phyloP scores from a whole-genome alignment of 2,329 filamentous ascomycete species.

The Aureobasidium leucospermi region DNA sequence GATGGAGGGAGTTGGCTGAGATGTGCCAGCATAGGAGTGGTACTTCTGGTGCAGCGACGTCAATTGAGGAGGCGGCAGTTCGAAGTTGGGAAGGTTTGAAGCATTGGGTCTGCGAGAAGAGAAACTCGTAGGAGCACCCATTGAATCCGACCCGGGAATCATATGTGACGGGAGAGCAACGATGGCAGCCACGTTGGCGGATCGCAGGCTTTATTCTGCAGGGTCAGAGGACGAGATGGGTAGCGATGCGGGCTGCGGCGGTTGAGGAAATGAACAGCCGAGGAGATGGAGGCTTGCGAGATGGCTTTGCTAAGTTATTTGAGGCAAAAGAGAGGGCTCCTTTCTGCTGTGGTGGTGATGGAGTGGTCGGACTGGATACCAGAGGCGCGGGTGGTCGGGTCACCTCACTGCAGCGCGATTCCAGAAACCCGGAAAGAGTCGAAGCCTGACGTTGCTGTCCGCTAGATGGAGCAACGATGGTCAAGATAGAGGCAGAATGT shows the following conservation, averaged over 20 bases:
- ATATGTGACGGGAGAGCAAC: constrained; percentile 54
- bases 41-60: constrained; percentile 45
- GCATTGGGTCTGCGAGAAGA: constrained; percentile 64
- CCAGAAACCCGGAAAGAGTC: constrained; percentile 16
- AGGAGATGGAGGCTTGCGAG: not conserved
- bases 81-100: constrained; percentile 60
- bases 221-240: not conserved
- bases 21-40: constrained; percentile 33
- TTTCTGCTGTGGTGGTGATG: not conserved
- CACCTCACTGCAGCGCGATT: not conserved
- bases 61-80: constrained; percentile 58
- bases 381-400: constrained; percentile 5
- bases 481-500: constrained; percentile 20
- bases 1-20: constrained; percentile 39
- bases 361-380: not conserved
- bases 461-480: constrained; percentile 16
- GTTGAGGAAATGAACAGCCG: constrained; percentile 7
- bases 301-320: constrained; percentile 5
- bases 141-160: constrained; percentile 54
- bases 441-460: constrained; percentile 20
- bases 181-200: constrained; percentile 56
- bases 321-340: not conserved
- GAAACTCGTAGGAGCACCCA: constrained; percentile 58
- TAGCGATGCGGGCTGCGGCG: constrained; percentile 6
- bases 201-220: constrained; percentile 18